A percentile compares a stretch with the other conserved stretches of the same genome.
Conservation (phyloP, 129 eudicot species). For the Pulicaria dysenterica region DNA sequence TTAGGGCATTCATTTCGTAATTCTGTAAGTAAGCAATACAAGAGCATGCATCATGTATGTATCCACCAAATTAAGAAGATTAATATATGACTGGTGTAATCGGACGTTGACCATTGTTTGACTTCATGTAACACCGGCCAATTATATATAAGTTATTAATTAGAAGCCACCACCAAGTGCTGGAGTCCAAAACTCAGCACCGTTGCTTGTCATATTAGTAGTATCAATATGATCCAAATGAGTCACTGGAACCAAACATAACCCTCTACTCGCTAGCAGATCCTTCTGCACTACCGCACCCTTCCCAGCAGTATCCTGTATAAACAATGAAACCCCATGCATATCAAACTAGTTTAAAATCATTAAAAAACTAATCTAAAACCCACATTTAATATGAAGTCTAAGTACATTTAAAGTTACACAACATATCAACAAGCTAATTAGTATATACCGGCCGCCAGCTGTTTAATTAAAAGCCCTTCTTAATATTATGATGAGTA, state of each 20-base stretch:
- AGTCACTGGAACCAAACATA: slow-evolving; percentile 77
- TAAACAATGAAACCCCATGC: background rate
- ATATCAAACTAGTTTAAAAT: background rate
- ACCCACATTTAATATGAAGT: background rate
- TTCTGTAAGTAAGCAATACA: background rate
- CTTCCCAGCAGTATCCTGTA: slow-evolving; percentile 25
- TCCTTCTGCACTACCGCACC: too few relatives aligned
- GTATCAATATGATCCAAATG: slow-evolving; percentile 60
- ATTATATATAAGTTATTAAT: background rate
- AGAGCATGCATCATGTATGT: background rate
- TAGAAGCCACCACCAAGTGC: slow-evolving; percentile 64
- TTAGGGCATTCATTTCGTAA: background rate
- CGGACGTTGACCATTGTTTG: slow-evolving; percentile 1
- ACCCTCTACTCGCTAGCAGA: slow-evolving; percentile 75
- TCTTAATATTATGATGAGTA: slow-evolving; percentile 32
- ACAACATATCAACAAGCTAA: background rate
- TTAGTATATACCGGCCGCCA: slow-evolving; percentile 32
- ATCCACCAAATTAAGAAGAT: background rate
- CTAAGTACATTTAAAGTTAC: background rate
- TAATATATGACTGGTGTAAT: background rate
- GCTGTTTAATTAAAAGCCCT: background rate
- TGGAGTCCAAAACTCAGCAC: slow-evolving; percentile 87
- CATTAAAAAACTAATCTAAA: background rate
- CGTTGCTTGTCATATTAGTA: slow-evolving; percentile 49
- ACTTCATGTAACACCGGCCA: background rate